These are phyloP conservation scores for Neonectria punicea DNA, from an alignment of 2,329 filamentous ascomycete genomes.

Conservation along the genomic window DNA sequence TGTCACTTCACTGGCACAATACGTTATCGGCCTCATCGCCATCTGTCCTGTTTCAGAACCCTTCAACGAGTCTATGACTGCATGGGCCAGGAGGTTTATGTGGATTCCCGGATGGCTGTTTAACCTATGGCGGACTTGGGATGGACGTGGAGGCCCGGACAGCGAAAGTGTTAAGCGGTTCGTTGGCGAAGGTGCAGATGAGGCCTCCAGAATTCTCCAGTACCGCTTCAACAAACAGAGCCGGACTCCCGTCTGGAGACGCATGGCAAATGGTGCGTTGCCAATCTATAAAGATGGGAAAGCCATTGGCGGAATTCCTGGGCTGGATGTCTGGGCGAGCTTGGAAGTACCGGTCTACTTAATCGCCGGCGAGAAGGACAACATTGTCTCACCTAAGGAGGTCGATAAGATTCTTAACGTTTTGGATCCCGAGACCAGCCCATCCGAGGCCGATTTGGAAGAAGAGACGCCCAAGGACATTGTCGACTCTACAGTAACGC, in stretches of 20 bases:
- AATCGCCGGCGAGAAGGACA: constrained; percentile 80
- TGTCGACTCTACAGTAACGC: constrained; percentile 61
- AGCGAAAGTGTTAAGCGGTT: constrained; percentile 85
- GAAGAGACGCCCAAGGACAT: constrained; percentile 43
- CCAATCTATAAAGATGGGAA: constrained; percentile 66
- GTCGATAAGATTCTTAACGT: constrained; percentile 71
- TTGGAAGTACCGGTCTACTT: constrained; percentile 81
- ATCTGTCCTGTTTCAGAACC: constrained; percentile 82
- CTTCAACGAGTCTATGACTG: constrained; percentile 57
- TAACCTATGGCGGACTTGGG: constrained; percentile 79
- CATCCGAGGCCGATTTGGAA: constrained; percentile 29
- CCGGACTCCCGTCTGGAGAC: constrained; percentile 81
- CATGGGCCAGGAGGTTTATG: constrained; percentile 66
- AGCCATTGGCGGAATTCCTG: constrained; percentile 73
- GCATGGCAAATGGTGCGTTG: constrained; percentile 80
- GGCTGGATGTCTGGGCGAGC: constrained; percentile 75
- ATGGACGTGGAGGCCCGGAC: constrained; percentile 79
- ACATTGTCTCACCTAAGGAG: constrained; percentile 77
- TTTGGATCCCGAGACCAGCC: constrained; percentile 41
- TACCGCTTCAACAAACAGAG: constrained; percentile 85
- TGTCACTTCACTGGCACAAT: constrained; percentile 63
- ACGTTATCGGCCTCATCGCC: constrained; percentile 80
- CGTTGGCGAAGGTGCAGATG: constrained; percentile 73
- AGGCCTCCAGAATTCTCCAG: constrained; percentile 74
- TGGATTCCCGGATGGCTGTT: constrained; percentile 79